Percentiles rank a stretch among this genome's conserved stretches.
Evolutionary conservation across 306 rosid species (phyloP).

Genomic region (Hylodesmum podocarpum): DNA sequence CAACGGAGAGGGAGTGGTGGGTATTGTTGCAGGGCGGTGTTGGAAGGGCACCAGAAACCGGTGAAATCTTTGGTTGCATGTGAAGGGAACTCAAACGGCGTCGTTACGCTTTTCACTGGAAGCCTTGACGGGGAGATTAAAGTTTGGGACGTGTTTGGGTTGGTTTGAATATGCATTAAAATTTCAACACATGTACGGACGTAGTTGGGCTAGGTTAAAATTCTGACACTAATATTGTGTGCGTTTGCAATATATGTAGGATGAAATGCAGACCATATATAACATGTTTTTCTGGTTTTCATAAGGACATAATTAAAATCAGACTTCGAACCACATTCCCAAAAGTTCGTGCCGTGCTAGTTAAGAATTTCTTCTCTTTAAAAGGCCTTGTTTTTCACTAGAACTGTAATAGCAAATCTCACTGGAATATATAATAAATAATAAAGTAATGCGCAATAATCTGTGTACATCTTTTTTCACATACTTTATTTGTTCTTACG

Average conservation of each 20-base stretch:
- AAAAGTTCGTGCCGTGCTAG: not conserved
- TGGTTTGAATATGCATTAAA: not conserved
- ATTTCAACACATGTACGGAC: not conserved
- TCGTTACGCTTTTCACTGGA: slow-evolving; percentile 49
- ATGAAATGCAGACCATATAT: not conserved
- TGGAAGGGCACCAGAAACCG: slow-evolving; percentile 64
- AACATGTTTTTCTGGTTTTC: not conserved
- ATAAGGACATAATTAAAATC: not conserved
- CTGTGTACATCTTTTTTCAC: not conserved
- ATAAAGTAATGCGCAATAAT: not conserved
- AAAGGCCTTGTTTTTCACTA: not conserved
- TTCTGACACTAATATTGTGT: not conserved
- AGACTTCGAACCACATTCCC: not conserved
- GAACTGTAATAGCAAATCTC: not conserved
- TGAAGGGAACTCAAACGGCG: slow-evolving; percentile 11
- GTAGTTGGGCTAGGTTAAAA: not conserved
- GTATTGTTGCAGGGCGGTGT: slow-evolving; percentile 37
- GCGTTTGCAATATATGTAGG: not conserved
- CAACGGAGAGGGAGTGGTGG: not conserved
- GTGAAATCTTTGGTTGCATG: slow-evolving; percentile 52
- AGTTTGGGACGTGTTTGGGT: slow-evolving; percentile 46
- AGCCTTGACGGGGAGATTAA: slow-evolving; percentile 60
- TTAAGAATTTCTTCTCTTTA: not conserved
- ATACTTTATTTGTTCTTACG: not conserved
- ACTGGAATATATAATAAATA: not conserved